Evolutionary conservation across 495 filamentous ascomycete genomes (phyloP).

Genomic region (Opeltia flavorubescens): DNA sequence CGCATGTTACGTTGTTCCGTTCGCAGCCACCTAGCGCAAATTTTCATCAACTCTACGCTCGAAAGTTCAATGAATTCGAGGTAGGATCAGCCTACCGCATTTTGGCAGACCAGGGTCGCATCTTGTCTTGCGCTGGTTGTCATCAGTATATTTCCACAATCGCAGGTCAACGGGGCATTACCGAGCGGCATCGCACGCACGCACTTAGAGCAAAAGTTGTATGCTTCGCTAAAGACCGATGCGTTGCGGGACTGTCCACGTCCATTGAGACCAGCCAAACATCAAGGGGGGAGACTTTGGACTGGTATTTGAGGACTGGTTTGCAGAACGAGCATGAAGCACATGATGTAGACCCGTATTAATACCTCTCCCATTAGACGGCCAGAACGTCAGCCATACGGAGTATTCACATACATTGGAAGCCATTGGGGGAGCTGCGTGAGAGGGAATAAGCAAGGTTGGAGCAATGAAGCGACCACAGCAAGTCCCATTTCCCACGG

Average conservation of each 20-base stretch:
- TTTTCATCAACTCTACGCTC: too few relatives aligned
- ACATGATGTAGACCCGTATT: too few relatives aligned
- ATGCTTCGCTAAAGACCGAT: neutral
- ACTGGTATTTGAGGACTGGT: neutral
- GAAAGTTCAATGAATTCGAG: too few relatives aligned
- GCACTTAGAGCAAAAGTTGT: neutral
- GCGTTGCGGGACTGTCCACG: neutral
- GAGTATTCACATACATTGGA: too few relatives aligned
- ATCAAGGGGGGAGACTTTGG: neutral
- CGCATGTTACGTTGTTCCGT: constrained; percentile 73
- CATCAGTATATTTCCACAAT: constrained; percentile 16
- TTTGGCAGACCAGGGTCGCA: constrained; percentile 83
- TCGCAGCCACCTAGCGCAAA: constrained; percentile 53
- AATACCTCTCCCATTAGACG: too few relatives aligned
- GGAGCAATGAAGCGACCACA: too few relatives aligned
- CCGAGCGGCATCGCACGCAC: constrained; percentile 17
- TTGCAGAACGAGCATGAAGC: neutral
- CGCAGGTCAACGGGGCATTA: neutral
- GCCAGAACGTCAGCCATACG: too few relatives aligned
- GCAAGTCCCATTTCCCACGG: too few relatives aligned
- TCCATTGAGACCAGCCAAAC: neutral
- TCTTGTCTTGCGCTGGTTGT: constrained; percentile 80
- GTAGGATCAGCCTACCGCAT: constrained; percentile 39
- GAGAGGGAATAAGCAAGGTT: too few relatives aligned
- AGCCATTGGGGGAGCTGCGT: too few relatives aligned